Evolutionary conservation across 164 flowering plant genomes (phyloP), one percentile per base, ranked within the genome.

Genomic region (Berberis thunbergii): DNA sequence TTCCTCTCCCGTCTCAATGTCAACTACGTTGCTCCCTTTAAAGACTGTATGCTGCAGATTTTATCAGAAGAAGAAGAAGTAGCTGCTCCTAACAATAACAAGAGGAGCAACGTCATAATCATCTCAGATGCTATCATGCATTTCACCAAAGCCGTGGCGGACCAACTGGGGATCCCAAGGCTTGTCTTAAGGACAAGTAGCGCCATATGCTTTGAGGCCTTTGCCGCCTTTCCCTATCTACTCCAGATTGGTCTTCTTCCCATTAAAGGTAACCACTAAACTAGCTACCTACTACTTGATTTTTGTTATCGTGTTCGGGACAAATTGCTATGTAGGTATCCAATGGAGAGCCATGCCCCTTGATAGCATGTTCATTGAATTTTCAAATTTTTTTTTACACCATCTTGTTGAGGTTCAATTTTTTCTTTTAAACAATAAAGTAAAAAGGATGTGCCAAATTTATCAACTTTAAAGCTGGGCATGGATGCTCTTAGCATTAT

Each of bases 51-150:
- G 75, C 58, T 54, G 44, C 13, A 59, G 38, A 7, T 69, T 6
- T n/a, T 74, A 50, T 44, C 49, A 0, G 52, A 62, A 44, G 54
- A 60, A n/a, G n/a, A n/a, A 40, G 1, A 41, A 6, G 60, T 26
- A 26, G 26, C 26, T 26, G 26, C 26, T 26, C 26, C 26, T 26
- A 26, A 26, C 26, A 26, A 26, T 26, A 26, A 26, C 26, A 26
- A 26, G 26, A 26, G 26, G 26, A 26, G 26, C 26, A 26, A 26
- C 26, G 26, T 26, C 26, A 26, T 26, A 26, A 48, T 84, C 52
- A 69, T 82, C 44, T 63, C 70, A 45, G 89, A 84, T 60, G 73
- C 58, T 1, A 1, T 64, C 64, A 68, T 75, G 82, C 57, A 73
- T 65, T 79, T 75, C 48, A 60, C 77, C 2, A 67, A 72, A 57